Conservation (phyloP, 176 grass and related monocot genomes). For the maize (Zea mays) region Zm-B73-REFERENCE-NAM-5.0 NC_050104.1:160231501-160232000, state of each 20-base stretch:
- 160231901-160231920: constrained; percentile 30
- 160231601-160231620: background rate
- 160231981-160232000: no score
- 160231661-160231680: constrained; percentile 46
- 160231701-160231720: background rate
- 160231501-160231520: constrained; percentile 76
- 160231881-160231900: background rate
- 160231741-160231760: constrained; percentile 13
- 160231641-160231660: constrained; percentile 87
- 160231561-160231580: constrained; percentile 51
- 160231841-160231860: constrained; percentile 73
- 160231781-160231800: constrained; percentile 63
- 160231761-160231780: constrained; percentile 58
- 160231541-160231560: constrained; percentile 28
- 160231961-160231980: background rate
- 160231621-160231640: constrained; percentile 36
- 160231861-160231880: constrained; percentile 3
- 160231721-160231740: background rate
- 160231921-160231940: no score
- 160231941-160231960: no score
- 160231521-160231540: constrained; percentile 58
- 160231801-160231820: constrained; percentile 12
- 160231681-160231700: constrained; percentile 22
- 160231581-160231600: constrained; percentile 10
- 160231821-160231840: constrained; percentile 46